Conservation (phyloP, 345 rosid genomes). For the Ceriops tagal region DNA sequence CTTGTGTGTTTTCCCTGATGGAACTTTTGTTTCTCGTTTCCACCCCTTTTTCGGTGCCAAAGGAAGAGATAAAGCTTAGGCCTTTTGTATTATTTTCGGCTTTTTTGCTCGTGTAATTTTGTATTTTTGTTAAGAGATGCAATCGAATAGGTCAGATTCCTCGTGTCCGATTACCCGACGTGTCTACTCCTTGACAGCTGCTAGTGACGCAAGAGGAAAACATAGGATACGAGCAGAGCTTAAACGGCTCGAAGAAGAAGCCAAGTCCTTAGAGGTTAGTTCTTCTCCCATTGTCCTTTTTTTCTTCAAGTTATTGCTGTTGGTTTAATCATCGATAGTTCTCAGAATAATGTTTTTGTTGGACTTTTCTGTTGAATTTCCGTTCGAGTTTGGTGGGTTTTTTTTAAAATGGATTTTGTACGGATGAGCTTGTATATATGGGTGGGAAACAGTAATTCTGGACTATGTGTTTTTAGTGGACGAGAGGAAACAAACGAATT, state of each 20-base stretch:
- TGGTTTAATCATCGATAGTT: background rate
- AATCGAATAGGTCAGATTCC: conserved; percentile 49
- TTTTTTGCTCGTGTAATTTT: conserved; percentile 1
- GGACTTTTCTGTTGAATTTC: too few relatives aligned
- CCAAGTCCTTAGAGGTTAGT: conserved; percentile 27
- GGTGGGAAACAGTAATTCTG: background rate
- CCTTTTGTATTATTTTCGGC: conserved; percentile 2
- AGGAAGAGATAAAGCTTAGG: conserved; percentile 5
- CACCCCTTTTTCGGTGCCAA: background rate
- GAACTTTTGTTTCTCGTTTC: background rate
- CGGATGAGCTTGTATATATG: background rate
- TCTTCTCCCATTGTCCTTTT: background rate
- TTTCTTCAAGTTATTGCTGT: background rate
- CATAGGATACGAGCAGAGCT: conserved; percentile 31
- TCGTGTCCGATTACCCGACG: conserved; percentile 43
- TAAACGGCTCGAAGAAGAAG: conserved; percentile 24
- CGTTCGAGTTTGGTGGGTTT: background rate
- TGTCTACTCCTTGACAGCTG: conserved; percentile 24
- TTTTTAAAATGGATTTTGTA: background rate
- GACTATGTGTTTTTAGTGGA: background rate
- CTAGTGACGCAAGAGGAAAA: conserved; percentile 22
- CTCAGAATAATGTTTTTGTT: background rate
- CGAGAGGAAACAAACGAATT: too few relatives aligned
- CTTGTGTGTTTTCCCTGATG: conserved; percentile 12
- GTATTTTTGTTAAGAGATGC: conserved; percentile 34